phyloP scores from a whole-genome alignment of 768 basidiomycete genomes.

The Chalciporus sphaerocephalus region DNA sequence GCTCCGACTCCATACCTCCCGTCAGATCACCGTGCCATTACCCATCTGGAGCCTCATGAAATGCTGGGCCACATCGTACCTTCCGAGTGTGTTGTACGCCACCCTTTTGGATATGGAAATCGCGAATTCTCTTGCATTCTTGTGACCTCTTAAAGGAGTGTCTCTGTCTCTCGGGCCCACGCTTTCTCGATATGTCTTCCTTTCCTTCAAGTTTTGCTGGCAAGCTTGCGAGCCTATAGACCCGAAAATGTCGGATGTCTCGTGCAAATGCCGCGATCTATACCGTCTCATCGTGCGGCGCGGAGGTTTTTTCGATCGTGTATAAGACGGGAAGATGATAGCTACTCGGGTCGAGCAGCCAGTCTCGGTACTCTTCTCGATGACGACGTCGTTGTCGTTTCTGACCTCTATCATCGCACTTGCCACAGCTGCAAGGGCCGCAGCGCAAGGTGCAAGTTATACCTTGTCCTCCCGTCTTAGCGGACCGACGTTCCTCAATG shows the following conservation, averaged over 20 bases:
- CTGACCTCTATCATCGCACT: slow-evolving; percentile 9
- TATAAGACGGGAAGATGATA: slow-evolving; percentile 8
- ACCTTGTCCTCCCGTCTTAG: slow-evolving; percentile 39
- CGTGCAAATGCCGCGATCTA: neutral
- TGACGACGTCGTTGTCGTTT: slow-evolving; percentile 3
- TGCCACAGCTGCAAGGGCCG: slow-evolving; percentile 1
- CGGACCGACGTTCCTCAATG: slow-evolving; percentile 46
- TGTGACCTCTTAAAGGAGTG: neutral
- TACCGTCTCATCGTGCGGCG: neutral
- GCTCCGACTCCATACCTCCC: neutral
- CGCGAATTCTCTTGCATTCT: neutral
- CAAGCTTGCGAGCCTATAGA: neutral
- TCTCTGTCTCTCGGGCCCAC: neutral
- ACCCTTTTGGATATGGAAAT: neutral
- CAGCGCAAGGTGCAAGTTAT: slow-evolving; percentile 42
- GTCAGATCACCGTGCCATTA: neutral
- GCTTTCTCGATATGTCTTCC: neutral
- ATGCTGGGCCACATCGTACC: neutral
- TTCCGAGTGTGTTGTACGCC: neutral
- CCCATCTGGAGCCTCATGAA: neutral
- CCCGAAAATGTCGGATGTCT: neutral
- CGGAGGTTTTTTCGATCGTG: neutral
- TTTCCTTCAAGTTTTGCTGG: neutral
- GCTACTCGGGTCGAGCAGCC: neutral
- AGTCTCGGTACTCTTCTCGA: neutral